These are phyloP conservation scores for Epichloe gansuensis DNA, from an alignment of 2,329 filamentous ascomycete species.

Conservation along the genomic window DNA sequence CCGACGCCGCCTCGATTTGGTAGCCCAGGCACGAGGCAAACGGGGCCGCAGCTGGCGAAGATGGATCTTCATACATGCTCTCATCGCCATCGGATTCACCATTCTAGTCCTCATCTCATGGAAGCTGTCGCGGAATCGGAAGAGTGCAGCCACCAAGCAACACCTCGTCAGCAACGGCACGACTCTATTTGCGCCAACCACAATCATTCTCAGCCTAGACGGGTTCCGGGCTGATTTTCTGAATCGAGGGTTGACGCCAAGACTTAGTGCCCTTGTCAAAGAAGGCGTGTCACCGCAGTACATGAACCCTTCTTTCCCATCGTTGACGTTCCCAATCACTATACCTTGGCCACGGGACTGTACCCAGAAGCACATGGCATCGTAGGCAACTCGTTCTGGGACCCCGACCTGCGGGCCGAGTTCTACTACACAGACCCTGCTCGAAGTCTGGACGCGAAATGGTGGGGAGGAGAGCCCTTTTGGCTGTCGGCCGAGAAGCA, in stretches of 20 bases:
- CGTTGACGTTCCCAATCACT: constrained; percentile 94
- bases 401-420: constrained; percentile 60
- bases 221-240: constrained; percentile 94
- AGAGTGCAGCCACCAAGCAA: constrained; percentile 18
- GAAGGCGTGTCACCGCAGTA: constrained; percentile 82
- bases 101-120: constrained; percentile 45
- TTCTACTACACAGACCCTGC: constrained; percentile 78
- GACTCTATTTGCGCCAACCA: constrained; percentile 79
- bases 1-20: constrained; percentile 36
- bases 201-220: constrained; percentile 85
- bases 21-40: constrained; percentile 33
- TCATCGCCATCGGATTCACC: constrained; percentile 41
- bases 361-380: constrained; percentile 90
- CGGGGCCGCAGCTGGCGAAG: constrained; percentile 41
- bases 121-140: constrained; percentile 41
- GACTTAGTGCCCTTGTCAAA: constrained; percentile 63
- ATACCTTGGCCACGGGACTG: constrained; percentile 80
- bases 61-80: constrained; percentile 40
- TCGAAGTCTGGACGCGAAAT: constrained; percentile 70
- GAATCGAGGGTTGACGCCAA: constrained; percentile 69
- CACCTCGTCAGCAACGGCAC: constrained; percentile 64
- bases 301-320: constrained; percentile 91
- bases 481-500: constrained; percentile 88
- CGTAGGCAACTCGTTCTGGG: constrained; percentile 92
- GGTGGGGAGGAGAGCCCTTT: constrained; percentile 91